phyloP scores from a whole-genome alignment of 148 eudicot species.

The Spergularia marina region DNA sequence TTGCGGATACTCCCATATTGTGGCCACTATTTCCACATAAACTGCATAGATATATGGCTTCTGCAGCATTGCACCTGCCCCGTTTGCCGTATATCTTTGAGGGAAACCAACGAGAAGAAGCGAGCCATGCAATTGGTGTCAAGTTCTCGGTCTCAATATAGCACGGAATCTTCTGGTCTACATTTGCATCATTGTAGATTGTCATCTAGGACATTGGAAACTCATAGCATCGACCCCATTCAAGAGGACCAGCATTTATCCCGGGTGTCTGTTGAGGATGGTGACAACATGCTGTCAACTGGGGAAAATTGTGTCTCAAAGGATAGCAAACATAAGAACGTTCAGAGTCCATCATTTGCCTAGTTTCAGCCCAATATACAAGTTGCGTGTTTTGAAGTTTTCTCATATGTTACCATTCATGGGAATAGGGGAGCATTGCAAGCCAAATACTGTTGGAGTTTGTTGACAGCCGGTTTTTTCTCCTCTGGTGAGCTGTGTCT shows the following conservation, averaged over 20 bases:
- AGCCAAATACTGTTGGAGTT: conserved; percentile 8
- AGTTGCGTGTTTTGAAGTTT: neutral
- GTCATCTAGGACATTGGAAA: conserved; percentile 33
- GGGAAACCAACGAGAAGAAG: conserved; percentile 61
- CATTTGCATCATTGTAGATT: conserved; percentile 37
- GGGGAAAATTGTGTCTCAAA: conserved; percentile 30
- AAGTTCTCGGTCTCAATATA: conserved; percentile 53
- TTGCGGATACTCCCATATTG: conserved; percentile 75
- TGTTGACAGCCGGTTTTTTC: conserved; percentile 14
- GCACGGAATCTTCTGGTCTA: conserved; percentile 25
- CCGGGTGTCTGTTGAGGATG: conserved; percentile 24
- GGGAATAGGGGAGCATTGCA: neutral
- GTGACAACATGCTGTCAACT: conserved; percentile 26
- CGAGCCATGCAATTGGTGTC: conserved; percentile 67
- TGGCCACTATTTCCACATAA: conserved; percentile 72
- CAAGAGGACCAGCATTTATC: conserved; percentile 34
- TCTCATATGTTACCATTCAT: neutral
- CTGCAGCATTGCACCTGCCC: conserved; percentile 89
- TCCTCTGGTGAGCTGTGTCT: conserved; percentile 13
- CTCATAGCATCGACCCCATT: conserved; percentile 28
- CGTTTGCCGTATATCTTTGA: conserved; percentile 76
- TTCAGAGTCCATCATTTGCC: conserved; percentile 52
- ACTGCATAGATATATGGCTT: conserved; percentile 84
- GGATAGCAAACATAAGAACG: conserved; percentile 33
- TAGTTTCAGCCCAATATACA: conserved; percentile 12